Percentiles rank a stretch among this genome's conserved stretches.
Conservation (phyloP, 345 rosid species). For the Eucalyptus albens region DNA sequence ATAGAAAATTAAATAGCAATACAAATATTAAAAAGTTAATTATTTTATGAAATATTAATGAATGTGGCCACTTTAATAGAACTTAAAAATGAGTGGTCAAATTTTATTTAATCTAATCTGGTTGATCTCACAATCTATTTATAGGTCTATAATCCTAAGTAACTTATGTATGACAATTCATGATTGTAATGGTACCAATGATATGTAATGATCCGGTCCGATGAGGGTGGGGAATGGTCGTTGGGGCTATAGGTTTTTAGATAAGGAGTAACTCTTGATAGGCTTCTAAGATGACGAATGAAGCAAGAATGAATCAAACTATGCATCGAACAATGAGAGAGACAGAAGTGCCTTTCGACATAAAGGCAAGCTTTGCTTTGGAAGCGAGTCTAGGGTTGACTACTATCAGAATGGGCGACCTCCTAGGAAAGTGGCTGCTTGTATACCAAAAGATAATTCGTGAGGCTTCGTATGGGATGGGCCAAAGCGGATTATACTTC, state of each 20-base stretch:
- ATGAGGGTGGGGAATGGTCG: no score
- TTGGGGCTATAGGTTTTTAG: no score
- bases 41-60: background rate
- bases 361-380: no score
- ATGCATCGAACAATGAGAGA: no score
- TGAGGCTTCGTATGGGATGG: background rate
- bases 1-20: rapidly evolving
- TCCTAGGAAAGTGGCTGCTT: rapidly evolving
- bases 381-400: background rate
- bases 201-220: rapidly evolving
- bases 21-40: background rate
- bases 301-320: no score
- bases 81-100: background rate
- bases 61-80: background rate
- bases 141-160: background rate
- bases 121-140: no score
- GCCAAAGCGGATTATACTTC: rapidly evolving
- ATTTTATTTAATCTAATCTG: background rate
- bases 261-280: no score
- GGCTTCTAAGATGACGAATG: no score
- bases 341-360: rapidly evolving
- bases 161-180: background rate
- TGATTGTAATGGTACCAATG: background rate
- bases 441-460: background rate
- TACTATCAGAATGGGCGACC: rapidly evolving